phyloP scores from a whole-genome alignment of 352 stramenopile genomes.

The Pseudoperonospora humuli region DNA sequence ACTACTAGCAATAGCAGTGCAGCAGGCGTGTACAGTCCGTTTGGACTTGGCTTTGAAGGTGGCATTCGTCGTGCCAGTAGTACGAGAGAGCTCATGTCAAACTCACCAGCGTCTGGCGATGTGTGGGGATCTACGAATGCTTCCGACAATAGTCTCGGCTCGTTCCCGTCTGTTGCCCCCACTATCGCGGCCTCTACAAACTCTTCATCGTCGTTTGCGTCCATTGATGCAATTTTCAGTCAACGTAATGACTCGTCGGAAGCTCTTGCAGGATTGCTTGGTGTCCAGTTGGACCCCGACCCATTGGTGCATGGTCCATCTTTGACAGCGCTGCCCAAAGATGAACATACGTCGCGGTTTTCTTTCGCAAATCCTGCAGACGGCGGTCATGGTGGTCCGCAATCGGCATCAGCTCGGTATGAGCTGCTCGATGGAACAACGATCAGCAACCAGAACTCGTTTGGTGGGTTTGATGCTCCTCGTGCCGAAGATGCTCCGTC shows the following conservation, averaged over 20 bases:
- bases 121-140: conserved; percentile 25
- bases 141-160: conserved; percentile 8
- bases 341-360: conserved; percentile 60
- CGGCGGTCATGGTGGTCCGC: conserved; percentile 4
- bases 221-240: conserved; percentile 79
- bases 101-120: conserved; percentile 3
- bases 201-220: conserved; percentile 62
- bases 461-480: conserved; percentile 18
- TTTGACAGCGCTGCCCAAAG: conserved; percentile 25
- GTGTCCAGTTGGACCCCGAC: conserved; percentile 44
- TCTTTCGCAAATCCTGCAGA: conserved; percentile 65
- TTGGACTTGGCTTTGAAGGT: conserved; percentile 64
- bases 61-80: conserved; percentile 41
- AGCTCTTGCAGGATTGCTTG: conserved; percentile 52
- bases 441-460: conserved; percentile 22
- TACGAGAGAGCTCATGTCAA: conserved; percentile 13
- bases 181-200: conserved; percentile 6
- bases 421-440: conserved; percentile 28
- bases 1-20: conserved; percentile 4
- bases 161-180: conserved; percentile 12
- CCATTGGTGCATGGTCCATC: conserved; percentile 35
- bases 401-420: conserved; percentile 13
- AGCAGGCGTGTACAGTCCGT: conserved; percentile 54
- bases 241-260: conserved; percentile 68
- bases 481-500: conserved; percentile 5